These are phyloP conservation scores for Candida sp. DNA, from an alignment of 1,139 yeast genomes.

Conservation along the genomic window DNA sequence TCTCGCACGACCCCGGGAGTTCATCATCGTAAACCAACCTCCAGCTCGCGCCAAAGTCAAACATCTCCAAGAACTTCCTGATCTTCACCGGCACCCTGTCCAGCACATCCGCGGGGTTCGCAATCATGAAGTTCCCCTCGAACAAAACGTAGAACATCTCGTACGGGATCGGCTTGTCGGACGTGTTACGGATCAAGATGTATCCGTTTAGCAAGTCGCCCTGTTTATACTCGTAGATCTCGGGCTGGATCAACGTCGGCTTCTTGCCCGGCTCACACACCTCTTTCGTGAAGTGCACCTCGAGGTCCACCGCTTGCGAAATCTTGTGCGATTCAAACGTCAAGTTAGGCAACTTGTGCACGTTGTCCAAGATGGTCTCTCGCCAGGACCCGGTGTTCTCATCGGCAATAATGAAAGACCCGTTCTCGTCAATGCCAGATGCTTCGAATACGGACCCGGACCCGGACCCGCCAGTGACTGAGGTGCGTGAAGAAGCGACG, in stretches of 20 bases:
- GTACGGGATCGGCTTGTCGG: conserved; percentile 32
- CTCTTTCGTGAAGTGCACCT: conserved; percentile 40
- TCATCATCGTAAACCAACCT: conserved; percentile 34
- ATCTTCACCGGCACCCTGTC: conserved; percentile 18
- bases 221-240: conserved; percentile 39
- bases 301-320: conserved; percentile 31
- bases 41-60: conserved; percentile 47
- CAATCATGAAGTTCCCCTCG: conserved; percentile 36
- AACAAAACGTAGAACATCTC: conserved; percentile 48
- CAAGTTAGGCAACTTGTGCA: conserved; percentile 37
- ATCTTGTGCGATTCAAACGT: conserved; percentile 29
- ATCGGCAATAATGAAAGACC: conserved; percentile 25
- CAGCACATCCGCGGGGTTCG: conserved; percentile 12
- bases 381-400: conserved; percentile 38
- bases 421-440: conserved; percentile 5
- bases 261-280: conserved; percentile 30
- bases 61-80: conserved; percentile 38
- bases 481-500: conserved; percentile 1
- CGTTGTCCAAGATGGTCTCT: conserved; percentile 43
- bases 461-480: neutral
- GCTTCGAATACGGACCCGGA: neutral
- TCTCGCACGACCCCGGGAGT: conserved; percentile 20
- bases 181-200: conserved; percentile 30
- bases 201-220: conserved; percentile 48
- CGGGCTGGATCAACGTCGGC: conserved; percentile 38